Conservation (phyloP, 2,329 filamentous ascomycete species). For the Aspergillus sp. region DNA sequence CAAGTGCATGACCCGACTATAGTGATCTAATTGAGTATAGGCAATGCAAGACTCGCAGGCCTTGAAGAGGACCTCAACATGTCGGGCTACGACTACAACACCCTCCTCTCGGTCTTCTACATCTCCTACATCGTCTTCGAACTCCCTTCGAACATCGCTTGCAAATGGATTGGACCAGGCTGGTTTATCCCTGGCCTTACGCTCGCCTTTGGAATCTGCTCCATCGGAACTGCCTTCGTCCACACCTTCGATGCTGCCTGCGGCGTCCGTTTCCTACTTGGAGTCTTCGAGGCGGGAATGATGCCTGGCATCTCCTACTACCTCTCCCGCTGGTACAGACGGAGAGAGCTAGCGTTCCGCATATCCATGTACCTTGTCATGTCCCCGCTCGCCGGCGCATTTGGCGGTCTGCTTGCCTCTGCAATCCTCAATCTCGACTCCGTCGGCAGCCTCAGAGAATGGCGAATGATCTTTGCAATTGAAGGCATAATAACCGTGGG, state of each 20-base stretch:
- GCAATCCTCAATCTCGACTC: constrained; percentile 65
- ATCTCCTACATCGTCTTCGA: constrained; percentile 74
- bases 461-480: constrained; percentile 73
- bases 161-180: constrained; percentile 73
- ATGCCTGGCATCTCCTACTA: constrained; percentile 77
- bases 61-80: constrained; percentile 67
- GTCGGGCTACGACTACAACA: constrained; percentile 69
- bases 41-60: constrained; percentile 69
- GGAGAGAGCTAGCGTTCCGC: constrained; percentile 68
- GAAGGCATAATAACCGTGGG: constrained; percentile 68
- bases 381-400: constrained; percentile 71
- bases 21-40: constrained; percentile 38
- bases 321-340: constrained; percentile 70
- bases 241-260: constrained; percentile 56
- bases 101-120: constrained; percentile 70
- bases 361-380: constrained; percentile 72
- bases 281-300: constrained; percentile 73
- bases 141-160: constrained; percentile 69
- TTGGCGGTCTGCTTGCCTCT: constrained; percentile 68
- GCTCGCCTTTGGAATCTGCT: constrained; percentile 66
- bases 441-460: constrained; percentile 61
- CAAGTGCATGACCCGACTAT: background rate
- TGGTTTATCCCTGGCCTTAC: constrained; percentile 70
- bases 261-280: constrained; percentile 69
- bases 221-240: constrained; percentile 69